Conservation (phyloP, 2,329 filamentous ascomycete species). For the Aspergillus sp. region DNA sequence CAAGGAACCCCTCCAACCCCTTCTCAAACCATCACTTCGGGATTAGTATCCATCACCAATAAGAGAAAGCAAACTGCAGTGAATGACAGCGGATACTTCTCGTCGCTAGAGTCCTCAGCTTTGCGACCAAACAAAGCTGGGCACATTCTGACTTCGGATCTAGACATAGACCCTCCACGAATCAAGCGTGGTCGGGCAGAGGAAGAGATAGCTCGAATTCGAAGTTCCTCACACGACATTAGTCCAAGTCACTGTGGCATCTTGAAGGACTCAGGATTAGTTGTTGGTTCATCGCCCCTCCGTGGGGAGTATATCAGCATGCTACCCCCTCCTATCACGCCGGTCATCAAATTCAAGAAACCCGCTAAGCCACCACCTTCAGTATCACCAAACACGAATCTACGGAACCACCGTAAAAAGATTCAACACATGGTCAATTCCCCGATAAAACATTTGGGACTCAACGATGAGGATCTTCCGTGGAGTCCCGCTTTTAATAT, state of each 20-base stretch:
- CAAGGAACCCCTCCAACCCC: constrained; percentile 75
- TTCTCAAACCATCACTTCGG: constrained; percentile 61
- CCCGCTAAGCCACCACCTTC: constrained; percentile 68
- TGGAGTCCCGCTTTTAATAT: constrained; percentile 56
- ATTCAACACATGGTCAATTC: constrained; percentile 81
- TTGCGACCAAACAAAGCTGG: constrained; percentile 68
- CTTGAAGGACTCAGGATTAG: constrained; percentile 34
- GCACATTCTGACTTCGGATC: constrained; percentile 72
- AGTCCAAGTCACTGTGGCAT: constrained; percentile 67
- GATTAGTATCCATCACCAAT: constrained; percentile 64
- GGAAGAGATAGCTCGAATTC: constrained; percentile 90
- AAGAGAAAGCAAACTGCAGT: constrained; percentile 78
- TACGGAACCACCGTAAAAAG: constrained; percentile 81
- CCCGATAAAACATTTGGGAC: constrained; percentile 56
- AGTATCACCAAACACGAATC: constrained; percentile 88
- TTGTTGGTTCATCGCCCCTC: constrained; percentile 67
- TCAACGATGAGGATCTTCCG: constrained; percentile 44
- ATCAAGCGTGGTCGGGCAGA: constrained; percentile 90
- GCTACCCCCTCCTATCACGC: constrained; percentile 76
- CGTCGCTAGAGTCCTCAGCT: constrained; percentile 88
- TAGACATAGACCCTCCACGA: constrained; percentile 70
- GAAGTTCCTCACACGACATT: constrained; percentile 82
- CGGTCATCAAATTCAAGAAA: constrained; percentile 76
- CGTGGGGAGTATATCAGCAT: constrained; percentile 59
- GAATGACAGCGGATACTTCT: constrained; percentile 96